phyloP scores from a whole-genome alignment of 2,329 filamentous ascomycete genomes.

The Epicoccum nigrum region DNA sequence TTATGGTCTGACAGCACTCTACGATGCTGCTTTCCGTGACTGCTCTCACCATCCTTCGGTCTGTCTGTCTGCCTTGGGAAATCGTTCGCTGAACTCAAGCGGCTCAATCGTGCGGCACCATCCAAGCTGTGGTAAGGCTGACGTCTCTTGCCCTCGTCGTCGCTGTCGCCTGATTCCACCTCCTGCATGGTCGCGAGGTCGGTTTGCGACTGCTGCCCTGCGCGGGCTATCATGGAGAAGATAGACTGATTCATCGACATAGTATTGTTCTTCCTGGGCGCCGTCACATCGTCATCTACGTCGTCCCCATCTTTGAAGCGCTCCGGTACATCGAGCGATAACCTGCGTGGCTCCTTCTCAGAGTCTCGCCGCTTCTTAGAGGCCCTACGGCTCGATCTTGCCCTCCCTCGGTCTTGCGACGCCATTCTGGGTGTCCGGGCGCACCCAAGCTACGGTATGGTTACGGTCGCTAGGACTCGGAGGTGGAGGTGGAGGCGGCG shows the following conservation, averaged over 20 bases:
- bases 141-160: constrained; percentile 51
- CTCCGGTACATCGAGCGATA: constrained; percentile 62
- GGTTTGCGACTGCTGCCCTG: constrained; percentile 78
- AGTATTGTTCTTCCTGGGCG: constrained; percentile 55
- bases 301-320: constrained; percentile 65
- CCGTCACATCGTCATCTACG: constrained; percentile 65
- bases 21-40: constrained; percentile 54
- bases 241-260: constrained; percentile 91
- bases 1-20: constrained; percentile 69
- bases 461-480: constrained; percentile 14
- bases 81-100: constrained; percentile 43
- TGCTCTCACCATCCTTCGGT: constrained; percentile 21
- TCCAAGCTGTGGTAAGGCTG: constrained; percentile 38
- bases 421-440: constrained; percentile 36
- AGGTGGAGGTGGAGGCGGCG: constrained; percentile 15
- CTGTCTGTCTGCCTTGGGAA: constrained; percentile 27
- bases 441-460: constrained; percentile 15
- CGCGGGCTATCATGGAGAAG: constrained; percentile 89
- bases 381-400: constrained; percentile 38
- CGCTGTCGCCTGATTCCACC: constrained; percentile 74
- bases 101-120: constrained; percentile 44
- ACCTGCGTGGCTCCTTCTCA: constrained; percentile 34
- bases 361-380: constrained; percentile 43
- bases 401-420: constrained; percentile 39
- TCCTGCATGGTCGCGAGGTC: constrained; percentile 85